Evolutionary conservation across 2,329 filamentous ascomycete genomes (phyloP).

Genomic region (Beauveria medogensis): DNA sequence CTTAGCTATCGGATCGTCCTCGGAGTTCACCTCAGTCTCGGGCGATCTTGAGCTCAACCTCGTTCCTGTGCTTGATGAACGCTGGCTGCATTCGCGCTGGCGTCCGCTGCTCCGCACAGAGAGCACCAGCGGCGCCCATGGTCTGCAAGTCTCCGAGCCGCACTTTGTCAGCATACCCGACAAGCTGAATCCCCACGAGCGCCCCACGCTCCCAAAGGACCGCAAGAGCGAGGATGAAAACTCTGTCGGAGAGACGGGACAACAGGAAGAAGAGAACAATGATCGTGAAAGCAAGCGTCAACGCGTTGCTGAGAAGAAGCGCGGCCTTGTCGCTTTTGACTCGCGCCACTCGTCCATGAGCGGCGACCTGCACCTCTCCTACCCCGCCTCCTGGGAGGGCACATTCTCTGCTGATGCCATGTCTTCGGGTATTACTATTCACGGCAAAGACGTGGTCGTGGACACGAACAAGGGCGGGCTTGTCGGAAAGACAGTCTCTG

Average conservation of each 20-base stretch:
- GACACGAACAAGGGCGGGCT: slow-evolving; percentile 9
- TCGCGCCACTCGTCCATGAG: slow-evolving; percentile 37
- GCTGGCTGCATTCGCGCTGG: slow-evolving; percentile 11
- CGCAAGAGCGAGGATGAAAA: slow-evolving; percentile 1
- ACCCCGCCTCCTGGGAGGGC: slow-evolving; percentile 44
- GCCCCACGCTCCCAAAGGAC: slow-evolving; percentile 13
- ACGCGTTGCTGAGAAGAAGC: not conserved
- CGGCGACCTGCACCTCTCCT: slow-evolving; percentile 33
- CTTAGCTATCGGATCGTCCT: slow-evolving; percentile 31
- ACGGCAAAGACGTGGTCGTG: slow-evolving; percentile 36
- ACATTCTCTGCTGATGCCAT: slow-evolving; percentile 30
- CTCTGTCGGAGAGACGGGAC: not conserved
- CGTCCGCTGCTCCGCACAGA: slow-evolving; percentile 30
- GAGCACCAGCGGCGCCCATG: slow-evolving; percentile 35
- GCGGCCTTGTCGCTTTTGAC: slow-evolving; percentile 27
- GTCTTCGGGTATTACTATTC: slow-evolving; percentile 31
- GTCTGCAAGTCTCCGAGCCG: slow-evolving; percentile 34
- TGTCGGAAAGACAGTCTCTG: slow-evolving; percentile 26
- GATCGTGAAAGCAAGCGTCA: not conserved
- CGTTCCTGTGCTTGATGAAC: slow-evolving; percentile 33
- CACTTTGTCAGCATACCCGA: slow-evolving; percentile 28
- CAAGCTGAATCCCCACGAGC: slow-evolving; percentile 13
- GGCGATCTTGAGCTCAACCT: slow-evolving; percentile 33
- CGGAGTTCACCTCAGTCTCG: slow-evolving; percentile 30
- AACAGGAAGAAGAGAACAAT: not conserved